These are phyloP conservation scores for Trichoderma sp. DNA, from an alignment of 2,329 filamentous ascomycete species.

Conservation along the genomic window DNA sequence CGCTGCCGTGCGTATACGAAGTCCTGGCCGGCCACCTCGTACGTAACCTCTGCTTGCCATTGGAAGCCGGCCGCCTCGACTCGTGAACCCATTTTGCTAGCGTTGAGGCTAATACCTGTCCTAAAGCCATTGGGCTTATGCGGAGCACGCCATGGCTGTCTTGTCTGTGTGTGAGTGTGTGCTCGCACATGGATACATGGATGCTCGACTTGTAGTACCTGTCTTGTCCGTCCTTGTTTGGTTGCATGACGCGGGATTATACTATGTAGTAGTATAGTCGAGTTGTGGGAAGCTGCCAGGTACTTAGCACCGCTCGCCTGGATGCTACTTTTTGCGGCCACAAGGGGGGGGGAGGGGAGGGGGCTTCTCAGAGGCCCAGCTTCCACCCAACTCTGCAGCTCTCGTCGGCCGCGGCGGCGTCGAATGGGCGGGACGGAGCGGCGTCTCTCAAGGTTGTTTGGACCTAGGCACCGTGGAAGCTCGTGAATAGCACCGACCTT, in stretches of 20 bases:
- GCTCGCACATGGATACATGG: not conserved
- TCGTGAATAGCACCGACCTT: not conserved
- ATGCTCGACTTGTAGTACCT: not conserved
- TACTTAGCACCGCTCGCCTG: not conserved
- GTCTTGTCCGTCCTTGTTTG: not conserved
- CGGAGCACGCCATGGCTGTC: conserved; percentile 3
- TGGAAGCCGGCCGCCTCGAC: not conserved
- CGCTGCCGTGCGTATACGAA: not conserved
- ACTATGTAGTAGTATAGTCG: too few relatives aligned
- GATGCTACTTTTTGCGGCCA: not conserved
- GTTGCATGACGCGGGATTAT: not conserved
- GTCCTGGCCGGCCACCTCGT: not conserved
- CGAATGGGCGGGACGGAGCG: not conserved
- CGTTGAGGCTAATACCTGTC: not conserved
- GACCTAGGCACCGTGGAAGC: not conserved
- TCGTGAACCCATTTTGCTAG: not conserved
- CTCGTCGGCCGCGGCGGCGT: not conserved
- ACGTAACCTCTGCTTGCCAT: not conserved
- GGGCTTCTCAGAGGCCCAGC: not conserved
- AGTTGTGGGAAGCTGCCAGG: not conserved
- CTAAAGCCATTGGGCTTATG: conserved; percentile 3
- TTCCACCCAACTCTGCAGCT: not conserved
- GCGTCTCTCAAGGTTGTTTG: not conserved
- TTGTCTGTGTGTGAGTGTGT: not conserved
- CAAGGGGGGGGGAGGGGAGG: not conserved